Evolutionary conservation across 2,329 filamentous ascomycete genomes (phyloP).

Genomic region (Trichophaea hybrida): DNA sequence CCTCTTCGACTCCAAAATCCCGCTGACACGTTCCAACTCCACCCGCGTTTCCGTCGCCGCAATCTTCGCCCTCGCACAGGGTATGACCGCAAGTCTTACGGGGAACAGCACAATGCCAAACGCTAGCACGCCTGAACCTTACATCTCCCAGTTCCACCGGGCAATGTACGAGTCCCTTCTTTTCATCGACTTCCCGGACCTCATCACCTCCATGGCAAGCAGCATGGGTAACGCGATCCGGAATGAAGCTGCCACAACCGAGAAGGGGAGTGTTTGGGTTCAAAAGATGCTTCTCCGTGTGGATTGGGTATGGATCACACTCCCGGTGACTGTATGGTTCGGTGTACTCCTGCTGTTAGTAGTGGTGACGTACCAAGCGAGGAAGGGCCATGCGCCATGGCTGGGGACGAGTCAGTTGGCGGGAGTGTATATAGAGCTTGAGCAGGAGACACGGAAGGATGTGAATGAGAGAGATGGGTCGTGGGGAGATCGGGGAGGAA

Average conservation of each 20-base stretch:
- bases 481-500: not conserved
- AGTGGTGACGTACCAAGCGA: not conserved
- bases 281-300: not conserved
- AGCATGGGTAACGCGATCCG: conserved; percentile 12
- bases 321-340: conserved; percentile 7
- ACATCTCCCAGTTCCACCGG: conserved; percentile 13
- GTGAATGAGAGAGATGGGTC: conserved; percentile 4
- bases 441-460: conserved; percentile 7
- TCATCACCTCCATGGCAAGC: conserved; percentile 6
- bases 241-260: conserved; percentile 1
- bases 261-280: conserved; percentile 1
- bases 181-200: not conserved
- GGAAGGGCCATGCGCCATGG: conserved; percentile 9
- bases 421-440: conserved; percentile 10
- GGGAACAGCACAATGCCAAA: not conserved
- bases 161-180: conserved; percentile 12
- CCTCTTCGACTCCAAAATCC: conserved; percentile 3
- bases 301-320: conserved; percentile 13
- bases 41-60: conserved; percentile 6
- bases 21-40: not conserved
- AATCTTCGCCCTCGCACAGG: conserved; percentile 11
- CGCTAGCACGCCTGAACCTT: not conserved
- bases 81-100: conserved; percentile 11
- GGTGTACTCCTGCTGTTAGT: not conserved
- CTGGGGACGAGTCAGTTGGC: conserved; percentile 13